Evolutionary conservation across 1,284 basidiomycete genomes (phyloP), one percentile per base, ranked within the genome.

Genomic region (Boletus sp.): DNA sequence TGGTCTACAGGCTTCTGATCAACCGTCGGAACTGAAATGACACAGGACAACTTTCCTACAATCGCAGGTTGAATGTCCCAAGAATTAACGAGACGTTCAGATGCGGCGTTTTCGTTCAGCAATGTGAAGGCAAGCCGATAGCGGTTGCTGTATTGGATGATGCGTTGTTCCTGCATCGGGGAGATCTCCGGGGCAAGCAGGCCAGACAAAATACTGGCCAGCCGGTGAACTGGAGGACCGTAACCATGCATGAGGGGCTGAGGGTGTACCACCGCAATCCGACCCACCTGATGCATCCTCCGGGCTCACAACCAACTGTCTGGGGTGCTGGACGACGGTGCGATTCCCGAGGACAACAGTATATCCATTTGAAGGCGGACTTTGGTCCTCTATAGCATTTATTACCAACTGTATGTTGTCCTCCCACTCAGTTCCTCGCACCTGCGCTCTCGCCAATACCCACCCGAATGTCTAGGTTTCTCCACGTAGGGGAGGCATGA

Each of bases 121-220:
- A 98, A 77, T 20, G 87, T 88, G 73, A 94, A 94, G 7, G 91
- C 83, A 20, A 94, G 79, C 44, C 91, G 88, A 68, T 93, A 92
- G 48, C 84, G 84, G 7, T 86, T 81, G 13, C 92, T 81, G 69
- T 92, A 97, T 70, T 88, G 88, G 33, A 82, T 82, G 46, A 88
- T 80, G 36, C 84, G 82, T 58, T 85, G 83, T 49, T 80, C 75
- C 69, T 76, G 62, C 65, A 72, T 55, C 33, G 76, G 70, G 5
- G 78, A 72, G 13, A 80, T 70, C 44, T 84, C 78, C 0, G 86
- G 83, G 4, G 80, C 76, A 48, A 92, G 69, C 8, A 88, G 75
- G 36, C 70, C 68, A 24, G 75, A 70, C 36, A 86, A 65, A 27
- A 76, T 74, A 33, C 77, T 73, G 22, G 74, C 73, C 35, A 86